phyloP scores from a whole-genome alignment of 1,139 yeast genomes.

The Magnusiomyces starmeri region DNA sequence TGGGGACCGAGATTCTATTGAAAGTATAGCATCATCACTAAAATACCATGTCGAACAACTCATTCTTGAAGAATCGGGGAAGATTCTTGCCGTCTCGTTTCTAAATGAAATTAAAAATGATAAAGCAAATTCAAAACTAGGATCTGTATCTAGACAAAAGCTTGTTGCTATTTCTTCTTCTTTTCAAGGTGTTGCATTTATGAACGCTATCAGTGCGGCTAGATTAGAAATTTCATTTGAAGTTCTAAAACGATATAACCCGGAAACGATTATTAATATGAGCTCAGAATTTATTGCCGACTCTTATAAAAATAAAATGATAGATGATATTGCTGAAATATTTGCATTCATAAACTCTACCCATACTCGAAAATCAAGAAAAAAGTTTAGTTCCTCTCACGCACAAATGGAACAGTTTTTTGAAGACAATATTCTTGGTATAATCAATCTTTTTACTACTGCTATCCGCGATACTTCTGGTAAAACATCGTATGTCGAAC shows the following conservation, averaged over 20 bases:
- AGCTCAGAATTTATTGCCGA: too few relatives aligned
- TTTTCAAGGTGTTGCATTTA: conserved; percentile 33
- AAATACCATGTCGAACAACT: conserved; percentile 25
- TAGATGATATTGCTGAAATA: not conserved
- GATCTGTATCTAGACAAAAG: conserved; percentile 44
- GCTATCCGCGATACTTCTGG: conserved; percentile 70
- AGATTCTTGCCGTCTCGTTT: conserved; percentile 42
- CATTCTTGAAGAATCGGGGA: conserved; percentile 34
- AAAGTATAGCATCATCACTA: conserved; percentile 46
- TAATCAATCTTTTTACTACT: conserved; percentile 74
- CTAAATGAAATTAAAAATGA: conserved; percentile 31
- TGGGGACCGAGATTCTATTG: conserved; percentile 52
- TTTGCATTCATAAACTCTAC: conserved; percentile 9
- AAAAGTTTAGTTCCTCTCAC: not conserved
- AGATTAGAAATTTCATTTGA: conserved; percentile 15
- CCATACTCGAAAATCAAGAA: conserved; percentile 2
- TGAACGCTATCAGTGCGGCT: conserved; percentile 20
- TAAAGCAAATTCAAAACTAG: conserved; percentile 36
- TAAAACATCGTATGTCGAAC: conserved; percentile 62
- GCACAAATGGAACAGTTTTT: conserved; percentile 37
- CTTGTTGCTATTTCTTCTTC: conserved; percentile 48
- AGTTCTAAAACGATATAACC: conserved; percentile 13
- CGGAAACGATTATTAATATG: conserved; percentile 5
- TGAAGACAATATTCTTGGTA: conserved; percentile 47
- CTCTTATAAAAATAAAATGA: conserved; percentile 3